Evolutionary conservation across 2,329 filamentous ascomycete genomes (phyloP).

Genomic region (Fusarium nodosum): DNA sequence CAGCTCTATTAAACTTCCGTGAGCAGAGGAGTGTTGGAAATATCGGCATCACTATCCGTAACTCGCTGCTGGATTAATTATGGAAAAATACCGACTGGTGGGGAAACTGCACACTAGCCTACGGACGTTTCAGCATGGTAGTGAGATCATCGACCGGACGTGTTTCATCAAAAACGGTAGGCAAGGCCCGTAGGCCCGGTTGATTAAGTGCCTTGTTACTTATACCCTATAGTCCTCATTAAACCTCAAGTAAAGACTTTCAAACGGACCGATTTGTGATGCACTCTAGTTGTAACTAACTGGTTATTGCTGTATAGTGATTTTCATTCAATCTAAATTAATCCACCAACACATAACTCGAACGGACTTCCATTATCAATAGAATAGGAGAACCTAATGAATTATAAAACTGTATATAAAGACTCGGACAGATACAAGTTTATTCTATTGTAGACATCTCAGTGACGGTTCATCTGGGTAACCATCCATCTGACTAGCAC

Average conservation of each 20-base stretch:
- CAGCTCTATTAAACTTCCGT: neutral
- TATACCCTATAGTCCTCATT: conserved; percentile 5
- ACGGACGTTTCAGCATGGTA: neutral
- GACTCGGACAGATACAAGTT: no score
- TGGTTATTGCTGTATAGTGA: neutral
- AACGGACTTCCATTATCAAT: neutral
- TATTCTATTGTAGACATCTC: neutral
- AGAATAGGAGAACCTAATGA: neutral
- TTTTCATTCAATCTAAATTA: neutral
- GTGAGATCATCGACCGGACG: neutral
- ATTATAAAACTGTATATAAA: neutral
- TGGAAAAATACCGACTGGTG: neutral
- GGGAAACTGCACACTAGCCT: neutral
- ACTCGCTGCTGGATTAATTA: neutral
- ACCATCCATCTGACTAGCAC: no score
- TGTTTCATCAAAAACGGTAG: neutral
- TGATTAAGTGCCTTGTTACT: neutral
- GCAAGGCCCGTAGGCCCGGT: neutral
- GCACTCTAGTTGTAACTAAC: neutral
- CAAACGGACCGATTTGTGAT: conserved; percentile 16
- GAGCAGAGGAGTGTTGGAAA: neutral
- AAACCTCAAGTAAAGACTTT: neutral
- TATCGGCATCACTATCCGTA: neutral
- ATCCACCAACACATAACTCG: neutral
- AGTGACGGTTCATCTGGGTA: neutral